phyloP scores from a whole-genome alignment of 768 basidiomycete genomes.

The Gautieria morchelliformis region DNA sequence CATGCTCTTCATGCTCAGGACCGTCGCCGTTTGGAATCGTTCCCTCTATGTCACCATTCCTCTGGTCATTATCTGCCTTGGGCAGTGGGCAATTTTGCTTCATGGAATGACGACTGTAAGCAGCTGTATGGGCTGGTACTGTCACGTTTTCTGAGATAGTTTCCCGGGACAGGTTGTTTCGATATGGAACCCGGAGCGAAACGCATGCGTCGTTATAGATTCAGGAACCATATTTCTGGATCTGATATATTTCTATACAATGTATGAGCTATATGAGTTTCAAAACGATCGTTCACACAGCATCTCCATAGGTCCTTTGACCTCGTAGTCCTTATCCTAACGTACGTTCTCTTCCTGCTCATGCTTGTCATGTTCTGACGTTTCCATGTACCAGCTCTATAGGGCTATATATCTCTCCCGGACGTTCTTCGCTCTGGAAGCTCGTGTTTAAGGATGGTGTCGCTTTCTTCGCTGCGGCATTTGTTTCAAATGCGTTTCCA shows the following conservation, averaged over 20 bases:
- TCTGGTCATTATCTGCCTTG: conserved; percentile 45
- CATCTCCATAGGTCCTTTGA: conserved; percentile 1
- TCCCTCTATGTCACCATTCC: conserved; percentile 37
- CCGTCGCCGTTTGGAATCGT: conserved; percentile 65
- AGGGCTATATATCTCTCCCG: conserved; percentile 33
- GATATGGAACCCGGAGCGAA: conserved; percentile 32
- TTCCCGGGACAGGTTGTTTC: conserved; percentile 22
- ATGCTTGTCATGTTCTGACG: conserved; percentile 56
- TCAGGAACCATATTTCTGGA: conserved; percentile 51
- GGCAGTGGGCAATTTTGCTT: conserved; percentile 58
- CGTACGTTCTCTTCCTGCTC: conserved; percentile 37
- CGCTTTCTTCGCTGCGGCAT: conserved; percentile 58
- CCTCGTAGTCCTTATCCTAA: background rate
- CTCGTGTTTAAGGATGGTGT: conserved; percentile 67
- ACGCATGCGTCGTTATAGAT: conserved; percentile 40
- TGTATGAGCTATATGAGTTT: conserved; percentile 16
- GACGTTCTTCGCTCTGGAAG: conserved; percentile 53
- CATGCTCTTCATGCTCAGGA: conserved; percentile 22
- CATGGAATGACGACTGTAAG: conserved; percentile 39
- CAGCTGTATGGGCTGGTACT: background rate
- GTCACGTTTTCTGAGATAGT: background rate
- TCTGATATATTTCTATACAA: conserved; percentile 62
- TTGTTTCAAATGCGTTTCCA: conserved; percentile 55
- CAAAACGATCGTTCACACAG: background rate
- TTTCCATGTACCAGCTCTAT: conserved; percentile 48